Evolutionary conservation across 805 yeast genomes (phyloP).

Genomic region (Zygoascus ofunaensis): DNA sequence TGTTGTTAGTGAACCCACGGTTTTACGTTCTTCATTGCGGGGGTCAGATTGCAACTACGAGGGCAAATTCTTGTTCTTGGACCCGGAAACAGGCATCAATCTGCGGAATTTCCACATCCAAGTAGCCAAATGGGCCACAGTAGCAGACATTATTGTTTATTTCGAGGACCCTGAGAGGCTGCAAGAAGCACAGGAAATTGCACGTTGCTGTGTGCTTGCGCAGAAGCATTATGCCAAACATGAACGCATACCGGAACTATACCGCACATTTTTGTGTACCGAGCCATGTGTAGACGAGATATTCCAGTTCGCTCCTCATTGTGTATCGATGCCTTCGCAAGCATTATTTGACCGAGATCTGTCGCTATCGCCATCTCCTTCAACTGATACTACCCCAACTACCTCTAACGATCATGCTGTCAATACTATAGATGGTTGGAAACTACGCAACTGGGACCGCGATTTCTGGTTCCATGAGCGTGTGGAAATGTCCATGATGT

Average conservation of each 20-base stretch:
- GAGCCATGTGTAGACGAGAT: conserved; percentile 15
- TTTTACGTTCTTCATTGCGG: too few species aligned
- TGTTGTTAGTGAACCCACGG: conserved; percentile 4
- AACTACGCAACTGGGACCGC: conserved; percentile 25
- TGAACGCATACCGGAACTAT: conserved; percentile 10
- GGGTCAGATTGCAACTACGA: not conserved
- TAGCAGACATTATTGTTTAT: conserved; percentile 73
- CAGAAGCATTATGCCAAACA: conserved; percentile 7
- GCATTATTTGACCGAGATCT: not conserved
- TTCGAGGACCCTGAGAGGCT: conserved; percentile 38
- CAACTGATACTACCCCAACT: not conserved
- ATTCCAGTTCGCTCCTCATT: conserved; percentile 16
- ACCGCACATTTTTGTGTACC: conserved; percentile 17
- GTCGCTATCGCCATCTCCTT: conserved; percentile 9
- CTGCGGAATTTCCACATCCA: conserved; percentile 82
- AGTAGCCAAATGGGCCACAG: conserved; percentile 63
- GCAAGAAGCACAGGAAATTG: conserved; percentile 10
- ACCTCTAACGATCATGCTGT: not conserved
- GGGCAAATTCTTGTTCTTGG: conserved; percentile 43
- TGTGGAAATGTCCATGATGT: conserved; percentile 75
- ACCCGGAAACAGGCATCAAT: conserved; percentile 64
- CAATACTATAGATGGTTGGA: conserved; percentile 13
- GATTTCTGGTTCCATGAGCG: conserved; percentile 66
- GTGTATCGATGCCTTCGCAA: conserved; percentile 16
- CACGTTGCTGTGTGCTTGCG: conserved; percentile 15